Conservation (phyloP, 75 land plant species). For the Cryptomeria japonica region DNA sequence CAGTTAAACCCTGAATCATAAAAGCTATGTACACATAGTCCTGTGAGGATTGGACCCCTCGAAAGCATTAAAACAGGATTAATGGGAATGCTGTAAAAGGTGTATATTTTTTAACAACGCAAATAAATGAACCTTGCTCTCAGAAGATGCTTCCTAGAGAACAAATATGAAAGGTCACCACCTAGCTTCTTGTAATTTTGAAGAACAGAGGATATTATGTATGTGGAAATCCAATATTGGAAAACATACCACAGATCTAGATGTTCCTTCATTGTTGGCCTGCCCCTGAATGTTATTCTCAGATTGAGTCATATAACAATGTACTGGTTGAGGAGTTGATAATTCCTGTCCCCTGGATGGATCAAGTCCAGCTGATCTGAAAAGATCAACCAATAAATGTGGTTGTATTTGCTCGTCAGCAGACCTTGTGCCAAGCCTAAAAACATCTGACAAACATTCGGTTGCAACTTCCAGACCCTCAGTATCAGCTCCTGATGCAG, state of each 20-base stretch:
- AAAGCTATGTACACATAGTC: neutral
- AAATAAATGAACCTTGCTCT: neutral
- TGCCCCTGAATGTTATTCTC: neutral
- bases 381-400: slow-evolving; percentile 41
- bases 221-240: neutral
- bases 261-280: neutral
- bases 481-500: slow-evolving; percentile 57
- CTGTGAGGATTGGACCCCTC: neutral
- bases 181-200: neutral
- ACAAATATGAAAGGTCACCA: neutral
- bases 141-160: neutral
- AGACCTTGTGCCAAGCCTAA: slow-evolving; percentile 37
- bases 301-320: neutral
- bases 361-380: slow-evolving; percentile 21
- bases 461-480: slow-evolving; percentile 70
- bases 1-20: neutral
- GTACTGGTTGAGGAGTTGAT: neutral
- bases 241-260: neutral
- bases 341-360: neutral
- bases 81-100: neutral
- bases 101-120: neutral
- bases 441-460: slow-evolving; percentile 63
- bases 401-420: slow-evolving; percentile 20
- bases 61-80: neutral
- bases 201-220: neutral